Base-by-base conservation (phyloP, 192 early-diverging fungal genomes). In the Jimgerdemannia flammicorona region DNA sequence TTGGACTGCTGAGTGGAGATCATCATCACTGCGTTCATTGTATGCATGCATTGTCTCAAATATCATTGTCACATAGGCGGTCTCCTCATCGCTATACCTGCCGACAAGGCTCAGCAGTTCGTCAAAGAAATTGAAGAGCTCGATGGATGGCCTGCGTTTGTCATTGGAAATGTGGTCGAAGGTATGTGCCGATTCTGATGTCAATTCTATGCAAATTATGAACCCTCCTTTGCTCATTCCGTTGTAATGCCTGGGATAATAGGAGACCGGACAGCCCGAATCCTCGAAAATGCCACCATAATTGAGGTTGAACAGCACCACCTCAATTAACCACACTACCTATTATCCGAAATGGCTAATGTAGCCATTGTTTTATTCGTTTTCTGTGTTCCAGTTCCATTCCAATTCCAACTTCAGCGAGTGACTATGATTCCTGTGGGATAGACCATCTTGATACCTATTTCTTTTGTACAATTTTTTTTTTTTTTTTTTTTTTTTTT, bases 161-260 rank as follows among this genome's bases (percentile, higher is more conserved):
- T 68, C 67, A 41, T 68, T 41, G 67, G 67, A 7, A 41, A 68
- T 41, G 67, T 68, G 19, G 29, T 68, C 67, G 19, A 20, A 68
- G 67, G 67, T 68, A 59, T 2, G 2, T 14, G 29, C 29, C 29
- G 29, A 29, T 29, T 29, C 29, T 29, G 29, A 29, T 29, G 1
- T 29, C 29, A 29, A 29, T 29, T 29, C 29, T 29, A 29, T 29
- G 29, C 29, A 29, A 29, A 29, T 29, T 29, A 29, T 29, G 29
- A 29, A 29, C 29, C 29, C 29, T 29, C 29, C 29, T 29, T 29
- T 59, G 8, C 6, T 59, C 49, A 59, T 14, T 59, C 14, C 6
- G 6, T 59, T 59, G 14, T 59, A 14, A 14, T 59, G 49, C 6
- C 49, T 59, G 14, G 49, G 14, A 10, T 14, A 59, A 59, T 59